Evolutionary conservation across 192 early-diverging fungal species (phyloP).

Genomic region (Allomyces macrogynus): DNA sequence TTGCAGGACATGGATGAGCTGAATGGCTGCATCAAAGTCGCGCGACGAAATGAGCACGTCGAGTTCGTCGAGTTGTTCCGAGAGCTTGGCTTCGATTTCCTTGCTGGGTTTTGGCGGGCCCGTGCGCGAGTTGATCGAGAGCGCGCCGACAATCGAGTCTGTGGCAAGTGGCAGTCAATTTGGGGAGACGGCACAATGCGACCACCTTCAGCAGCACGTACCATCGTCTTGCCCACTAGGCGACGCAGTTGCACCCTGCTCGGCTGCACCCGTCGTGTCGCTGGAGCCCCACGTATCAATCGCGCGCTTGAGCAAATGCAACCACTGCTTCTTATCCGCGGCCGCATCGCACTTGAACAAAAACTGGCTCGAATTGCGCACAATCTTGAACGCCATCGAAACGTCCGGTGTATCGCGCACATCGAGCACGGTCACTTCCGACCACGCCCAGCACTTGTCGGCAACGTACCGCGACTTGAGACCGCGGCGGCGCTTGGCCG

Average conservation of each 20-base stretch:
- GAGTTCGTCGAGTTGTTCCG: constrained; percentile 64
- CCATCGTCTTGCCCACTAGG: neutral
- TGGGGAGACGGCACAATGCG: neutral
- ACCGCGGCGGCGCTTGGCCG: constrained; percentile 47
- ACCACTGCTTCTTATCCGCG: constrained; percentile 46
- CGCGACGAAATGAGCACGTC: constrained; percentile 83
- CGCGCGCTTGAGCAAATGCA: constrained; percentile 31
- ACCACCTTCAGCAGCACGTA: neutral
- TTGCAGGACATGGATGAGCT: neutral
- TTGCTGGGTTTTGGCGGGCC: constrained; percentile 2
- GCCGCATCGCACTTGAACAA: constrained; percentile 44
- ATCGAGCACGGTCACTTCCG: constrained; percentile 67
- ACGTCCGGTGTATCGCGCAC: constrained; percentile 59
- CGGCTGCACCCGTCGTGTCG: constrained; percentile 5
- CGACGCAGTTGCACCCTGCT: constrained; percentile 1
- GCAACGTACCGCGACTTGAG: constrained; percentile 49
- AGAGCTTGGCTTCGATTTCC: constrained; percentile 24
- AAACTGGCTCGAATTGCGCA: constrained; percentile 62
- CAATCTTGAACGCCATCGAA: constrained; percentile 59
- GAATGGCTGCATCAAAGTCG: constrained; percentile 57
- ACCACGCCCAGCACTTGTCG: constrained; percentile 54
- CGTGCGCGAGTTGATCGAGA: too few relatives aligned
- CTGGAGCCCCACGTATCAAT: constrained; percentile 12
- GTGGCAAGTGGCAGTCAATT: too few relatives aligned
- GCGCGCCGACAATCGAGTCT: too few relatives aligned